Percentiles rank a stretch among this genome's conserved stretches.
Evolutionary conservation across 1,139 yeast species (phyloP).

Genomic region (Suzukiozyma palmioleophila): DNA sequence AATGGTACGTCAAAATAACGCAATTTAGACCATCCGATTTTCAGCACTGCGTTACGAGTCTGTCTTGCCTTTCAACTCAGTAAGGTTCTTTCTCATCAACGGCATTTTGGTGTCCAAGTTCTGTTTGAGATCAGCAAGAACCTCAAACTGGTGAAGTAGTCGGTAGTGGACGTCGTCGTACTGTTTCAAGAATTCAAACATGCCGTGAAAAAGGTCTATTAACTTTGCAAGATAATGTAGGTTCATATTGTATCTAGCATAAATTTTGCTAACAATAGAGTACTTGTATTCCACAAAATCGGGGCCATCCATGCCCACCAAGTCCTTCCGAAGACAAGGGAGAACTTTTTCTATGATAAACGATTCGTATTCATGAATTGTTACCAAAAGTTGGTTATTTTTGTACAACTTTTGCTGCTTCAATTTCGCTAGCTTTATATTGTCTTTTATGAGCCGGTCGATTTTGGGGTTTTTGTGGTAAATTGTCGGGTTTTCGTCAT

Average conservation of each 20-base stretch:
- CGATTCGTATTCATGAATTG: conserved; percentile 26
- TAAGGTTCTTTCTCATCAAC: background rate
- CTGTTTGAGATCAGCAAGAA: conserved; percentile 1
- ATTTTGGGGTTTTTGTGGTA: conserved; percentile 12
- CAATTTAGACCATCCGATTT: no score
- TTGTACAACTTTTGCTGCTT: conserved; percentile 14
- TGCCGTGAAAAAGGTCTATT: conserved; percentile 4
- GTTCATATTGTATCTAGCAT: conserved; percentile 4
- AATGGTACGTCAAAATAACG: no score
- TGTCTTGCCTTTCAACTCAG: background rate
- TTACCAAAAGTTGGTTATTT: conserved; percentile 20
- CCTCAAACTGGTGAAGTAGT: conserved; percentile 4
- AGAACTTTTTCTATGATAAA: conserved; percentile 23
- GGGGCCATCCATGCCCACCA: conserved; percentile 6
- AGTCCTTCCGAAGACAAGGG: conserved; percentile 27
- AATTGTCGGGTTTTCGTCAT: conserved; percentile 5
- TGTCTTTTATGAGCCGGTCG: conserved; percentile 21
- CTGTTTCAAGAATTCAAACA: conserved; percentile 3
- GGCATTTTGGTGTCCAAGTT: background rate
- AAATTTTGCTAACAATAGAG: conserved; percentile 4
- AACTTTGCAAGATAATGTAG: conserved; percentile 4
- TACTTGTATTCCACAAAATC: conserved; percentile 6
- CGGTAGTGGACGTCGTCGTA: conserved; percentile 4
- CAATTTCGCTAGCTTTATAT: conserved; percentile 19
- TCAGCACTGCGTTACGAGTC: no score